A percentile compares a stretch with the other conserved stretches of the same genome.
These are phyloP conservation scores for apple (Malus domestica) DNA, from an alignment of 306 rosid species.

Conservation along the genomic window DNA sequence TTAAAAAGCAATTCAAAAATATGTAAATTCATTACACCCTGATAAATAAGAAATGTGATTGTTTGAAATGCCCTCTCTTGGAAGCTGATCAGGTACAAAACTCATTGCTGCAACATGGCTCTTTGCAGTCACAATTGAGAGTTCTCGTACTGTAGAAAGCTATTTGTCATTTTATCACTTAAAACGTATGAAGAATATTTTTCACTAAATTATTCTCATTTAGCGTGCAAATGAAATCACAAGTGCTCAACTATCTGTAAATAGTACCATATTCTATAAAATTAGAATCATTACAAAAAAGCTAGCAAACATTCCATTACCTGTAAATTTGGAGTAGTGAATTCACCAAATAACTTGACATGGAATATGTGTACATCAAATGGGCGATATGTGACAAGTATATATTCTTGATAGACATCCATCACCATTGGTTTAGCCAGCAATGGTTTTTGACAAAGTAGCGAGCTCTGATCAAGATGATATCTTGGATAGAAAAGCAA, in stretches of 20 bases:
- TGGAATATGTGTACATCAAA: constrained; percentile 93
- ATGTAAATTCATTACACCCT: too few species aligned
- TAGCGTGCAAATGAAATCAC: constrained; percentile 1
- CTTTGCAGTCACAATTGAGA: constrained; percentile 96
- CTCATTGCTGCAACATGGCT: constrained; percentile 99
- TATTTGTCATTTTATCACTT: constrained; percentile 99
- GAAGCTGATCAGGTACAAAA: constrained; percentile 84
- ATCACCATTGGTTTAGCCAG: constrained; percentile 91
- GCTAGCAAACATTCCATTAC: constrained; percentile 41
- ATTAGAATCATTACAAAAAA: constrained; percentile 3
- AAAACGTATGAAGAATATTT: constrained; percentile 50
- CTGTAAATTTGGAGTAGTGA: constrained; percentile 76
- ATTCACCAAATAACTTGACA: constrained; percentile 73
- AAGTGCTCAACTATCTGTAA: not conserved
- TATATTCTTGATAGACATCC: constrained; percentile 91
- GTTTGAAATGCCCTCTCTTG: constrained; percentile 50
- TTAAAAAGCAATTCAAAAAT: too few species aligned
- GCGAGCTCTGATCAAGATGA: constrained; percentile 98
- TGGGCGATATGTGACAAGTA: constrained; percentile 81
- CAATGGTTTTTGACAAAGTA: constrained; percentile 76
- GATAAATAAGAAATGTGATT: constrained; percentile 31
- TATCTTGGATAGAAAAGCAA: constrained; percentile 93
- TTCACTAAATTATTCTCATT: constrained; percentile 15
- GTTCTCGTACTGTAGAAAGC: constrained; percentile 99
- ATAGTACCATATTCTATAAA: too few species aligned